Evolutionary conservation across 179 eudicot species (phyloP), one percentile per base, ranked within the genome.

Genomic region (Camellia oleifera): DNA sequence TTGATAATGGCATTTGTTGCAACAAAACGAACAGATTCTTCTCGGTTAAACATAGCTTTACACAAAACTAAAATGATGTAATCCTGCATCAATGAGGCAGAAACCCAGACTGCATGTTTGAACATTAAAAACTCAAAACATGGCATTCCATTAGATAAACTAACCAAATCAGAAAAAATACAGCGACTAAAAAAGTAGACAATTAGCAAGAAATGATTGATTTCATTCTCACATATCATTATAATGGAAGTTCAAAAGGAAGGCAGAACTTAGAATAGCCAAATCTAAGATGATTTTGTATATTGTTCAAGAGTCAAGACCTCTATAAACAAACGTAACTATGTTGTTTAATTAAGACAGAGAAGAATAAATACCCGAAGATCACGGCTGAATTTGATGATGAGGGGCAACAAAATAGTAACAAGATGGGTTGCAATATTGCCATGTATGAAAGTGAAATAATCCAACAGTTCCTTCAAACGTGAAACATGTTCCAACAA

Each of bases 11-110:
- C 84, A 82, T 57, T 84, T 66, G 83, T 83, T 68, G 92, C 89
- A 73, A 89, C 90, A 74, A 81, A 46, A 68, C 90, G 92, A 69
- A 89, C 83, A 54, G 87, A 73, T 67, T 88, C 85, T 82, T 89
- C 92, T 81, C 85, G 86, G 62, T 84, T 89, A 79, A 89, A 89
- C 90, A 88, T 88, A 76, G 92, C 90, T 85, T 89, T 89, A 17
- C 88, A 79, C 72, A 89, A 78, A 72, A 88, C 92, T 82, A 89
- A 82, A 57, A 89, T 88, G 76, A 81, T 83, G 73, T 89, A 89
- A 78, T 86, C 90, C 92, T 89, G 75, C 81, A 82, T 58, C 52
- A 74, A 67, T 3, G 65, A 46, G 56, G 42, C 46, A 65, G n/a
- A 52, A 0, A 32, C 10, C 58, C 17, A 23, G n/a, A 65, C 40